Conservation (phyloP, 768 basidiomycete genomes). For the Podaxis sp. region DNA sequence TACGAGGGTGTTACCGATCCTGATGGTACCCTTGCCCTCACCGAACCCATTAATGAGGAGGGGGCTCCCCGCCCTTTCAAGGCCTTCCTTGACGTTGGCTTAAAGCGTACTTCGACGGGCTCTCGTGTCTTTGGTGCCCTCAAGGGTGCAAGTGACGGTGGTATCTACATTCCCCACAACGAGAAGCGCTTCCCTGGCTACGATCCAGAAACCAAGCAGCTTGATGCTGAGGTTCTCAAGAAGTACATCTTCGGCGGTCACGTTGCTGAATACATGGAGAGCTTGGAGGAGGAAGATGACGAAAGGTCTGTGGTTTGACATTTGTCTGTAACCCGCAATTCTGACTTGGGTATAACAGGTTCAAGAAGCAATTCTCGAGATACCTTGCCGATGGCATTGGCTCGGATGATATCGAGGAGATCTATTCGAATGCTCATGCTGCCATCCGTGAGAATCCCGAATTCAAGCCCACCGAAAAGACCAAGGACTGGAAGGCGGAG, state of each 20-base stretch:
- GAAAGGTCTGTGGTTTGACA: constrained; percentile 60
- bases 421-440: constrained; percentile 89
- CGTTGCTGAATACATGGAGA: constrained; percentile 99
- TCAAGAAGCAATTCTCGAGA: constrained; percentile 95
- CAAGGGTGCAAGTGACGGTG: constrained; percentile 98
- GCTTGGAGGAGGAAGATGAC: constrained; percentile 98
- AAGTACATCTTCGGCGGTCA: constrained; percentile 99
- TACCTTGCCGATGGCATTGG: constrained; percentile 96
- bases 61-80: constrained; percentile 99
- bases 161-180: constrained; percentile 96
- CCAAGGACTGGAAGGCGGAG: constrained; percentile 90
- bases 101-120: constrained; percentile 97
- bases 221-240: constrained; percentile 92
- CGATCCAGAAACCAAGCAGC: constrained; percentile 88
- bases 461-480: constrained; percentile 88
- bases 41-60: constrained; percentile 86
- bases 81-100: constrained; percentile 96
- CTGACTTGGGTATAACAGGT: constrained; percentile 41
- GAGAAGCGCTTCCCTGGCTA: constrained; percentile 98
- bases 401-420: constrained; percentile 96
- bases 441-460: constrained; percentile 94
- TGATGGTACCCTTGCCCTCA: constrained; percentile 79
- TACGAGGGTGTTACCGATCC: constrained; percentile 94
- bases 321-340: constrained; percentile 3
- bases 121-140: constrained; percentile 97